Conservation (phyloP, 768 basidiomycete genomes). For the Candolleomyces eurysporus region DNA sequence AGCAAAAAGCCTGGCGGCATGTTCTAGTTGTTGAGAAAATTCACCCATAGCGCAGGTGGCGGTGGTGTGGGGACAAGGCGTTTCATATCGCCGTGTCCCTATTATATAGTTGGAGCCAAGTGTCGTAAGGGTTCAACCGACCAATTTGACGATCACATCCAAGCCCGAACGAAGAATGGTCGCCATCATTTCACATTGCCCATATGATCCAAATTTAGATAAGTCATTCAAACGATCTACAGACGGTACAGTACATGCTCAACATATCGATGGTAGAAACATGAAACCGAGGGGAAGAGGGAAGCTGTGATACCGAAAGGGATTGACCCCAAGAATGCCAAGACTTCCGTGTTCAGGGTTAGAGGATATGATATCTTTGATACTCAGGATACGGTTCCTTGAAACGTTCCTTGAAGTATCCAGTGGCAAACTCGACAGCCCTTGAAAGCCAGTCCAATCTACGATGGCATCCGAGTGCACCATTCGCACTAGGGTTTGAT, state of each 20-base stretch:
- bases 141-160: neutral
- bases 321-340: no score
- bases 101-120: slow-evolving; percentile 2
- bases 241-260: neutral
- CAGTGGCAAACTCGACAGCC: no score
- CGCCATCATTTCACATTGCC: neutral
- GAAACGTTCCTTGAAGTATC: no score
- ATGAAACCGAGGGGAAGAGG: no score
- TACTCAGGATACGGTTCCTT: no score
- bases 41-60: slow-evolving; percentile 42
- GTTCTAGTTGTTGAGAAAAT: slow-evolving; percentile 31
- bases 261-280: no score
- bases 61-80: neutral
- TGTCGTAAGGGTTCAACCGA: neutral
- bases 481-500: neutral
- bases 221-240: neutral
- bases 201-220: neutral
- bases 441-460: neutral
- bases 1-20: slow-evolving; percentile 27
- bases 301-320: no score
- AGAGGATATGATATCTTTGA: no score
- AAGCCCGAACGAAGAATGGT: neutral
- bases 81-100: neutral
- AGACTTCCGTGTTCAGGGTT: no score
- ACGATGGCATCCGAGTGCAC: neutral